Conservation (phyloP, 139 green algal species). For the Micractinium conductrix region DNA sequence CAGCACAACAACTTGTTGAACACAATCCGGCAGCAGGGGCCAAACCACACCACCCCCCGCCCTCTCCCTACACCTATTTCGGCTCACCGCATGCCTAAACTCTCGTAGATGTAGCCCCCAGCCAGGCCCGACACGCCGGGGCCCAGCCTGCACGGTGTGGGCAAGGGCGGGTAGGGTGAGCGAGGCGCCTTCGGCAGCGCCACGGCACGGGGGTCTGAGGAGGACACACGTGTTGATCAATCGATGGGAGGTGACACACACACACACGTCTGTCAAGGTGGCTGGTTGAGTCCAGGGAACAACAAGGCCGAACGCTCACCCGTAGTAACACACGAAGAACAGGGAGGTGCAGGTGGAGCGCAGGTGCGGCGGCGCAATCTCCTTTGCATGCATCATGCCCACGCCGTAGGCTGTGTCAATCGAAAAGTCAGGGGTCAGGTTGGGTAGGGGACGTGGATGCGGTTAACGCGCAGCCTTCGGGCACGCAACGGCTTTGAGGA, state of each 20-base stretch:
- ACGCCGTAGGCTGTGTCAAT: background rate
- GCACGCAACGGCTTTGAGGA: too few species aligned
- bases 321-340: conserved; percentile 14
- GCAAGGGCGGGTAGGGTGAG: too few species aligned
- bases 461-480: too few species aligned
- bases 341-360: background rate
- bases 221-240: background rate
- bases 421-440: too few species aligned
- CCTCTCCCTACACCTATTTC: too few species aligned
- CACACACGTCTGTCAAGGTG: background rate
- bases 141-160: too few species aligned
- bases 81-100: conserved; percentile 23
- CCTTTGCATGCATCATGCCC: conserved; percentile 14
- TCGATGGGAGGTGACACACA: background rate
- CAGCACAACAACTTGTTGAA: background rate
- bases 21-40: background rate
- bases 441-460: too few species aligned
- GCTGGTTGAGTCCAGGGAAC: too few species aligned
- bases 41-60: background rate
- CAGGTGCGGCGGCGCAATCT: conserved; percentile 33
- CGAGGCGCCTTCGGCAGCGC: background rate
- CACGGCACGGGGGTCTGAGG: background rate
- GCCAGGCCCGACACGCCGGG: conserved; percentile 24
- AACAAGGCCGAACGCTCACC: background rate
- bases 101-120: conserved; percentile 12